phyloP scores from a whole-genome alignment of 352 stramenopile genomes.

The Globisporangium yorkense region DNA sequence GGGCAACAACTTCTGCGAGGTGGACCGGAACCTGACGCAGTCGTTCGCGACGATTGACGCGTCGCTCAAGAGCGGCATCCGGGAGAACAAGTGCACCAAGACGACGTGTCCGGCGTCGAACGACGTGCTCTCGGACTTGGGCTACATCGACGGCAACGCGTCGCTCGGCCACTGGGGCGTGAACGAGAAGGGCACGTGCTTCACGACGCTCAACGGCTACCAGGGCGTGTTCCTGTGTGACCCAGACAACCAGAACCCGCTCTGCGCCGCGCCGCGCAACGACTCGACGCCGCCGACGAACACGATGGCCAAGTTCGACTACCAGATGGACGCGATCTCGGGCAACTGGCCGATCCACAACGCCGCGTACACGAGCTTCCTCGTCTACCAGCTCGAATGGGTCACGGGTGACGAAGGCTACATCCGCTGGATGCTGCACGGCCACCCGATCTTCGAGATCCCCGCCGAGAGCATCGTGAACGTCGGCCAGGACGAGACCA shows the following conservation, averaged over 20 bases:
- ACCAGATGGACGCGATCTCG: constrained; percentile 74
- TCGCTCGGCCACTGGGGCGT: constrained; percentile 50
- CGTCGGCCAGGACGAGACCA: constrained; percentile 28
- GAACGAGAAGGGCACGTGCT: constrained; percentile 62
- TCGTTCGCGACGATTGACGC: constrained; percentile 34
- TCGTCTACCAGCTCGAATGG: constrained; percentile 68
- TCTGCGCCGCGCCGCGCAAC: constrained; percentile 40
- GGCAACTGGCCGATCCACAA: constrained; percentile 65
- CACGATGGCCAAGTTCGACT: constrained; percentile 52
- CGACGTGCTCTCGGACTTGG: constrained; percentile 49
- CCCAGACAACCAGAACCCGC: constrained; percentile 47
- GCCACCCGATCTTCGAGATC: constrained; percentile 66
- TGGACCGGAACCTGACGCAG: constrained; percentile 25
- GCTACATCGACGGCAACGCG: constrained; percentile 40
- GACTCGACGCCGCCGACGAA: constrained; percentile 41
- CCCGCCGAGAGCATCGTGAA: constrained; percentile 45
- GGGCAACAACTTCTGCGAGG: constrained; percentile 45
- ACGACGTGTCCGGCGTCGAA: constrained; percentile 39
- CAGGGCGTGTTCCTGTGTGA: constrained; percentile 59
- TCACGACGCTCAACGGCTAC: constrained; percentile 55
- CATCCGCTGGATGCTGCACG: constrained; percentile 59
- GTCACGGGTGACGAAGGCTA: constrained; percentile 60
- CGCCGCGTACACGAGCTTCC: constrained; percentile 53
- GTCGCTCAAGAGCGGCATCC: constrained; percentile 44
- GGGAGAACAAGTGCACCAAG: constrained; percentile 35